These are phyloP conservation scores for Fusarium chlamydosporum DNA, from an alignment of 2,329 filamentous ascomycete genomes.

Conservation along the genomic window DNA sequence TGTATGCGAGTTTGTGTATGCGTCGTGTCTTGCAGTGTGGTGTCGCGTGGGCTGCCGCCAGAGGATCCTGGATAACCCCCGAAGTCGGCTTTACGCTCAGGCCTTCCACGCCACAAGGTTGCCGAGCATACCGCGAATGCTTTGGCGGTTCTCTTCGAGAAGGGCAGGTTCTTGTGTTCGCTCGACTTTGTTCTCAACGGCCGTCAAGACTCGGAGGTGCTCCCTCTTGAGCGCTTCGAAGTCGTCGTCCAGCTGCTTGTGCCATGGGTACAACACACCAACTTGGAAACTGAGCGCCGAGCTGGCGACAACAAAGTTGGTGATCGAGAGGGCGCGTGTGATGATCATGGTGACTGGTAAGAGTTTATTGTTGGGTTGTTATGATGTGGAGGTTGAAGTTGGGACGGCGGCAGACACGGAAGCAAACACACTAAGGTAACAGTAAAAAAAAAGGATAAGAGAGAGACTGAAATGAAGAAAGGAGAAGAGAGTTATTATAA, in stretches of 20 bases:
- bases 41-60: conserved; percentile 15
- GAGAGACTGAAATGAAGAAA: conserved; percentile 10
- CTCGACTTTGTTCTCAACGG: conserved; percentile 32
- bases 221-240: conserved; percentile 59
- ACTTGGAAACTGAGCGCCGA: conserved; percentile 77
- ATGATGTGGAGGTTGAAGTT: background rate
- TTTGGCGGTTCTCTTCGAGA: conserved; percentile 36
- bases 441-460: conserved; percentile 4
- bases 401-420: conserved; percentile 8
- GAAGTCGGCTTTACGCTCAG: conserved; percentile 40
- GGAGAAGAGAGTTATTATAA: conserved; percentile 11
- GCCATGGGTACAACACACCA: conserved; percentile 79
- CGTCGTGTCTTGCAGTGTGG: conserved; percentile 6
- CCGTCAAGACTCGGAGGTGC: conserved; percentile 44
- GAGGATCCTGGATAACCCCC: conserved; percentile 18
- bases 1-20: conserved; percentile 4
- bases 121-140: conserved; percentile 33
- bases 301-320: conserved; percentile 73
- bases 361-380: conserved; percentile 1
- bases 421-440: conserved; percentile 29
- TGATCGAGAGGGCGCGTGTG: conserved; percentile 50
- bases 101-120: conserved; percentile 42
- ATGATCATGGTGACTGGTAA: conserved; percentile 42
- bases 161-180: conserved; percentile 24
- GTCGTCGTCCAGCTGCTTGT: conserved; percentile 73